These are phyloP conservation scores for Dactylellina haptotyla DNA, from an alignment of 2,329 filamentous ascomycete genomes.

Conservation along the genomic window DNA sequence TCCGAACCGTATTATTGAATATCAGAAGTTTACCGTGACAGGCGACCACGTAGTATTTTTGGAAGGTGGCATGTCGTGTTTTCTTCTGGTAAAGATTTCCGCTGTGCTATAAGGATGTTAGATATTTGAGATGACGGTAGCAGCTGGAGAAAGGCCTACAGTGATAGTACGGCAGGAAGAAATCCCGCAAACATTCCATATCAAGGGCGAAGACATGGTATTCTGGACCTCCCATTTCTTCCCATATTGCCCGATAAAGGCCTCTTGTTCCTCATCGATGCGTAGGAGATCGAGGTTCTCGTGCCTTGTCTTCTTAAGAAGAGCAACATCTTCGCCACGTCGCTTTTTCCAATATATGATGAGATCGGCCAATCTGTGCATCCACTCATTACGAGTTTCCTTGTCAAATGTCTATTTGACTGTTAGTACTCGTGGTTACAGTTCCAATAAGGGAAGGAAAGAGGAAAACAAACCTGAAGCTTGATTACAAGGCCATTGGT, in stretches of 20 bases:
- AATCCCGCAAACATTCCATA: slow-evolving; percentile 77
- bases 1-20: slow-evolving; percentile 70
- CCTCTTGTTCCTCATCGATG: slow-evolving; percentile 74
- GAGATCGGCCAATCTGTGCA: slow-evolving; percentile 68
- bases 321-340: slow-evolving; percentile 67
- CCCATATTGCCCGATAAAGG: slow-evolving; percentile 73
- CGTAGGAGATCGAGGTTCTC: slow-evolving; percentile 70
- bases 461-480: slow-evolving; percentile 68
- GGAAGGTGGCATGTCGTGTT: slow-evolving; percentile 71
- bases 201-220: slow-evolving; percentile 70
- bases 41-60: slow-evolving; percentile 70
- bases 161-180: slow-evolving; percentile 71
- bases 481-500: slow-evolving; percentile 71
- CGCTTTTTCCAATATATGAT: slow-evolving; percentile 72
- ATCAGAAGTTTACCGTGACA: slow-evolving; percentile 71
- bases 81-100: slow-evolving; percentile 73
- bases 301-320: slow-evolving; percentile 69
- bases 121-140: not conserved
- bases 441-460: too few species aligned
- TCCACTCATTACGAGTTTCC: slow-evolving; percentile 71
- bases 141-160: slow-evolving; percentile 58
- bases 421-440: too few species aligned
- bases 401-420: slow-evolving; percentile 66
- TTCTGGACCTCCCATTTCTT: slow-evolving; percentile 75
- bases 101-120: slow-evolving; percentile 64